Evolutionary conservation across 1,139 yeast genomes (phyloP), one percentile per base, ranked within the genome.

Genomic region (Lodderomyces orthopsilosis): DNA sequence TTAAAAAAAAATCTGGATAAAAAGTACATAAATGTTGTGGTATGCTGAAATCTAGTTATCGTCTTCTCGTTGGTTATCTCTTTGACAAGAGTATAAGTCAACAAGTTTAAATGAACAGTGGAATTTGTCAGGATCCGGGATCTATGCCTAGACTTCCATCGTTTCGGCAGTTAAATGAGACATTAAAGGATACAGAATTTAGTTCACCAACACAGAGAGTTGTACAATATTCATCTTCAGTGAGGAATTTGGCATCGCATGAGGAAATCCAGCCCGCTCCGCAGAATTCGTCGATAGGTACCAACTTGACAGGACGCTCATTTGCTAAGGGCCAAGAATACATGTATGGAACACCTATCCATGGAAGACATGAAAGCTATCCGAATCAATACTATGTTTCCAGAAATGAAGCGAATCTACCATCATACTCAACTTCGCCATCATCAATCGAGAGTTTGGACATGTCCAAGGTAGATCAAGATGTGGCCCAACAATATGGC

Each of bases 81-180:
- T 40, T 14, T 12, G 12, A 17, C 36, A 14, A 15, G 23, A 9
- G 9, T 41, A 35, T 6, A 6, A 6, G 12, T n/a, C n/a, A n/a
- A n/a, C n/a, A n/a, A n/a, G 12, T 30, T 13, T n/a, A 12, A 36
- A 49, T 47, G 50, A 49, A 42, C 37, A 41, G 43, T 19, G 35
- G 42, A 26, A 45, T 21, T 28, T 34, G 34, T 24, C 40, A 48
- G 18, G 41, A 43, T 18, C 26, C 44, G 12, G 36, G 38, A 9
- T 15, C 45, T 12, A 37, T 47, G 42, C 47, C 52, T 8, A 47
- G 51, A 38, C 47, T 49, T 35, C 54, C 54, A 6, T 51, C 54
- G 6, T 49, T 51, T 37, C 54, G 50, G 35, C 53, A 51, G 36
- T 46, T 51, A 34, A 46, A 45, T 35, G 46, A 46, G 37, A 47